Evolutionary conservation across 2,329 filamentous ascomycete species (phyloP).

Genomic region (Samsoniella hepiali): DNA sequence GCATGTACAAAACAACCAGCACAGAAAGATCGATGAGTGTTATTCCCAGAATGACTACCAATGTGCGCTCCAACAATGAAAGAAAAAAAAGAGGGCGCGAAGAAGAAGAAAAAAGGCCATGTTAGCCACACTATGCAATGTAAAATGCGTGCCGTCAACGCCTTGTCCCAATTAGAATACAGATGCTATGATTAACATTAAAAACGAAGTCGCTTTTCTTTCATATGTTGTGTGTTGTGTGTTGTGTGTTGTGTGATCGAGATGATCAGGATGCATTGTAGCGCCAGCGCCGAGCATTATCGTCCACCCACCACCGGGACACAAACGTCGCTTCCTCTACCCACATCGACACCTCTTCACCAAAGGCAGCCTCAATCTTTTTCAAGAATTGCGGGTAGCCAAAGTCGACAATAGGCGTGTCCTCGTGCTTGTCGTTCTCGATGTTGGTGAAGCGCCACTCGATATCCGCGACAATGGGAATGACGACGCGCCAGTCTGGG

Average conservation of each 20-base stretch:
- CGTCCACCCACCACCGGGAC: constrained; percentile 25
- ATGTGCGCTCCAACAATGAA: not conserved
- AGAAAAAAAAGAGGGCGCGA: constrained; percentile 17
- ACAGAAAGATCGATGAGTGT: not conserved
- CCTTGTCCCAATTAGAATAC: constrained; percentile 10
- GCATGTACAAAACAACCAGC: not conserved
- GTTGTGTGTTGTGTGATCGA: not conserved
- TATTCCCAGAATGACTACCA: constrained; percentile 1
- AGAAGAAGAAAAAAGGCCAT: constrained; percentile 17
- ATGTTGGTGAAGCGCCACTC: constrained; percentile 34
- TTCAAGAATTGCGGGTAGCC: constrained; percentile 22
- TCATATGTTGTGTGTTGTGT: not conserved
- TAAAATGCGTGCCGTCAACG: not conserved
- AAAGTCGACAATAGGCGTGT: constrained; percentile 28
- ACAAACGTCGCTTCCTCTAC: constrained; percentile 26
- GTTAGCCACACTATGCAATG: constrained; percentile 13
- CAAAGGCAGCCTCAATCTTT: constrained; percentile 24
- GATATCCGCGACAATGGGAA: constrained; percentile 31
- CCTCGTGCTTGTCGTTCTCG: constrained; percentile 29
- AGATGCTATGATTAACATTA: constrained; percentile 10
- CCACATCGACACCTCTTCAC: constrained; percentile 30
- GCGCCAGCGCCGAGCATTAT: constrained; percentile 25
- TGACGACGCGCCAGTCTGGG: constrained; percentile 29
- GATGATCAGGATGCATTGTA: constrained; percentile 16
- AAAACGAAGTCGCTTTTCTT: not conserved